Conservation (phyloP, 306 rosid species). For the Lupinus albus region DNA sequence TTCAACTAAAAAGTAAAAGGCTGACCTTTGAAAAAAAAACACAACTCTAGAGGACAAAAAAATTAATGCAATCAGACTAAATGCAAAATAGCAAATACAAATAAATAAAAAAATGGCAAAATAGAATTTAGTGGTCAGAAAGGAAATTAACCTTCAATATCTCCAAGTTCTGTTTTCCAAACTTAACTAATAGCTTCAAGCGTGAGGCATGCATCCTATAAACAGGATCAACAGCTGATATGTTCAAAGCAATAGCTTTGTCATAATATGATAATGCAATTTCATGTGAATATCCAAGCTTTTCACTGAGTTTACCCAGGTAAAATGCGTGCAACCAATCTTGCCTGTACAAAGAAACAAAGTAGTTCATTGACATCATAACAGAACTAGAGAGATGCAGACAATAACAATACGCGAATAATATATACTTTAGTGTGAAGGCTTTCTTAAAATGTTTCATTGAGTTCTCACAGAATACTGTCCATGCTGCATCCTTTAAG, state of each 20-base stretch:
- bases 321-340: slow-evolving; percentile 97
- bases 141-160: slow-evolving; percentile 65
- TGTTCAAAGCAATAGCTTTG: slow-evolving; percentile 78
- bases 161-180: slow-evolving; percentile 70
- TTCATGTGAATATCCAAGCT: slow-evolving; percentile 78
- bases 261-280: slow-evolving; percentile 76
- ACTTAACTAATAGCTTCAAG: slow-evolving; percentile 68
- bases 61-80: slow-evolving; percentile 35
- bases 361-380: slow-evolving; percentile 17
- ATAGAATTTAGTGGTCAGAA: slow-evolving; percentile 37
- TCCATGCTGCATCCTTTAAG: slow-evolving; percentile 79
- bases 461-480: slow-evolving; percentile 78
- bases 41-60: background rate
- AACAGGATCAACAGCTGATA: slow-evolving; percentile 91
- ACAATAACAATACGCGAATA: slow-evolving; percentile 28
- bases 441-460: slow-evolving; percentile 97
- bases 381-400: slow-evolving; percentile 25
- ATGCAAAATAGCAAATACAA: slow-evolving; percentile 32
- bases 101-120: slow-evolving; percentile 11
- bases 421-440: slow-evolving; percentile 68
- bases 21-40: slow-evolving; percentile 24
- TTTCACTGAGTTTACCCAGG: slow-evolving; percentile 91
- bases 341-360: slow-evolving; percentile 62
- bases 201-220: slow-evolving; percentile 99
- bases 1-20: slow-evolving; percentile 8